phyloP scores from a whole-genome alignment of 768 basidiomycete genomes.

The Sarcodon sp. region DNA sequence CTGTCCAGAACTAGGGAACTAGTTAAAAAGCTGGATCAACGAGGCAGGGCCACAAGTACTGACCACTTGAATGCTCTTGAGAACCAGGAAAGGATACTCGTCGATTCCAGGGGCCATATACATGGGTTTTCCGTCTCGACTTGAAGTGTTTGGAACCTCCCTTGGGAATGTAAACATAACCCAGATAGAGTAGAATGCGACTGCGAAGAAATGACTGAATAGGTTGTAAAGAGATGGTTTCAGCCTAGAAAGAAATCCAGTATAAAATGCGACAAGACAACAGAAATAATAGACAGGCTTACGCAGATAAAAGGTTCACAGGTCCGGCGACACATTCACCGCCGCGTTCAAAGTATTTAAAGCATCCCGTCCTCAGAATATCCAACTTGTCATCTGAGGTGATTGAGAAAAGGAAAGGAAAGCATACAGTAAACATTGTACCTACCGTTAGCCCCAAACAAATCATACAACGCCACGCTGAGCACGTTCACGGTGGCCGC shows the following conservation, averaged over 20 bases:
- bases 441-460: constrained; percentile 90
- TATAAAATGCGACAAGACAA: background rate
- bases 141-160: constrained; percentile 16
- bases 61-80: constrained; percentile 60
- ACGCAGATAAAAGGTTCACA: constrained; percentile 85
- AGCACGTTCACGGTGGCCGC: constrained; percentile 85
- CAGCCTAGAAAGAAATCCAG: constrained; percentile 32
- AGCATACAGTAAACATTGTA: constrained; percentile 6
- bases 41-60: constrained; percentile 4
- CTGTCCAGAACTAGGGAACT: background rate
- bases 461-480: constrained; percentile 84
- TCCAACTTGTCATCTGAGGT: constrained; percentile 42
- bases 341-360: constrained; percentile 94
- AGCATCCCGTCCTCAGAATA: constrained; percentile 73
- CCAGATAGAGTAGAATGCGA: constrained; percentile 93
- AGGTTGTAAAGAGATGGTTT: constrained; percentile 71
- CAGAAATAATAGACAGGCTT: constrained; percentile 13
- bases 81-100: constrained; percentile 55
- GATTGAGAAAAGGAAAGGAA: background rate
- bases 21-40: background rate
- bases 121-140: constrained; percentile 21
- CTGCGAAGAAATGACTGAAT: constrained; percentile 86
- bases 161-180: constrained; percentile 64
- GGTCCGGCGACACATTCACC: constrained; percentile 84
- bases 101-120: constrained; percentile 30